phyloP scores from a whole-genome alignment of 2,329 filamentous ascomycete genomes.

The Claviceps monticola region DNA sequence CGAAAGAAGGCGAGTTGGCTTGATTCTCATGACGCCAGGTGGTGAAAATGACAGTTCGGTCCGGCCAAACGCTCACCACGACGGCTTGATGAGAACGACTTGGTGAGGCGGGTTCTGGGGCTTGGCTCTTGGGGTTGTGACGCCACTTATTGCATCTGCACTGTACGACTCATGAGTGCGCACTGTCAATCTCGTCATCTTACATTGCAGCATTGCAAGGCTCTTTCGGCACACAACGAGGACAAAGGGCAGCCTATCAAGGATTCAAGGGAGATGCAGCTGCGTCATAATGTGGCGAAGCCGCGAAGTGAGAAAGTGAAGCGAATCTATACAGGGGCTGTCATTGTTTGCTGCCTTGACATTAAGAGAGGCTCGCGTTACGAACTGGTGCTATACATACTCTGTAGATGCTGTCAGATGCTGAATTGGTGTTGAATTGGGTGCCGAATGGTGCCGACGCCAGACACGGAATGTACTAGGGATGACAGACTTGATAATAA shows the following conservation, averaged over 20 bases:
- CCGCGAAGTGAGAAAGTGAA: too few relatives aligned
- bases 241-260: not conserved
- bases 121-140: not conserved
- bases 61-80: conserved; percentile 4
- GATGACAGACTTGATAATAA: too few relatives aligned
- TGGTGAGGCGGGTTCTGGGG: conserved; percentile 1
- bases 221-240: not conserved
- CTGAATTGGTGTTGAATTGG: too few relatives aligned
- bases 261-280: not conserved
- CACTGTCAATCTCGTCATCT: not conserved
- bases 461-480: too few relatives aligned
- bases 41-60: conserved; percentile 6
- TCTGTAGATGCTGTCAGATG: too few relatives aligned
- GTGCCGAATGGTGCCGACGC: too few relatives aligned
- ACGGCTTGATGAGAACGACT: not conserved
- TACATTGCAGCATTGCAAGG: not conserved
- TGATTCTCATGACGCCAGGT: conserved; percentile 37
- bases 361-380: too few relatives aligned
- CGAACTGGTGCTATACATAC: too few relatives aligned
- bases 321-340: too few relatives aligned
- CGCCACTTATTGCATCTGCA: conserved; percentile 4
- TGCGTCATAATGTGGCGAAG: not conserved
- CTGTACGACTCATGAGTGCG: not conserved
- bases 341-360: too few relatives aligned
- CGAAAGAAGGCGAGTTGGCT: conserved; percentile 38